A percentile compares a stretch with the other conserved stretches of the same genome.
phyloP scores from a whole-genome alignment of 192 early-diverging fungal genomes.

The Linnemannia elongata region DNA sequence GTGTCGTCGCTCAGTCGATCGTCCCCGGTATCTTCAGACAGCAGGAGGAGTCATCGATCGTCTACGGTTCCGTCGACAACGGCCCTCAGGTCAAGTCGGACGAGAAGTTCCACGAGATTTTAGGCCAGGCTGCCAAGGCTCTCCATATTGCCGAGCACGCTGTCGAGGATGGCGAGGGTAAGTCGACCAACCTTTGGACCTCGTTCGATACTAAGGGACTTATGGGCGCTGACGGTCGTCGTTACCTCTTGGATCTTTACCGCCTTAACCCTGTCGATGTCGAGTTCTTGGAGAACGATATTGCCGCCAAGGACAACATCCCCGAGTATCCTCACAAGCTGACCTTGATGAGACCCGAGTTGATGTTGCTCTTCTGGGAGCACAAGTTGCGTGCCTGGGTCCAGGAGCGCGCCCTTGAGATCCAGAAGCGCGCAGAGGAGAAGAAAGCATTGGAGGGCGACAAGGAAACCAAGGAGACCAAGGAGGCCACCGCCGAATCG shows the following conservation, averaged over 20 bases:
- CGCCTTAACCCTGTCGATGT: conserved; percentile 93
- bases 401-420: conserved; percentile 67
- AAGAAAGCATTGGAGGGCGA: conserved; percentile 46
- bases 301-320: conserved; percentile 66
- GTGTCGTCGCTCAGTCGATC: conserved; percentile 94
- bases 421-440: conserved; percentile 54
- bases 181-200: conserved; percentile 75
- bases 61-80: conserved; percentile 94
- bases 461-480: conserved; percentile 26
- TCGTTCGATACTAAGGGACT: conserved; percentile 95
- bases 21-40: conserved; percentile 85
- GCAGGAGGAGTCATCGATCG: conserved; percentile 81
- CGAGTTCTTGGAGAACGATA: conserved; percentile 85
- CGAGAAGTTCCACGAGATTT: conserved; percentile 80
- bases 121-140: conserved; percentile 79
- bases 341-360: conserved; percentile 87
- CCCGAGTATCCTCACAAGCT: conserved; percentile 90
- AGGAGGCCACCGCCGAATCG: conserved; percentile 14
- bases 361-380: conserved; percentile 90
- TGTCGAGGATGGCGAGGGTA: conserved; percentile 78
- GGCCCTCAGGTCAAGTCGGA: conserved; percentile 81
- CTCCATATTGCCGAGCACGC: conserved; percentile 86
- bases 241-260: conserved; percentile 94
- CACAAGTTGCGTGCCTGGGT: conserved; percentile 75
- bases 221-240: conserved; percentile 90